Conservation (phyloP, 2,329 filamentous ascomycete species). For the Gliomastix tumulicola region DNA sequence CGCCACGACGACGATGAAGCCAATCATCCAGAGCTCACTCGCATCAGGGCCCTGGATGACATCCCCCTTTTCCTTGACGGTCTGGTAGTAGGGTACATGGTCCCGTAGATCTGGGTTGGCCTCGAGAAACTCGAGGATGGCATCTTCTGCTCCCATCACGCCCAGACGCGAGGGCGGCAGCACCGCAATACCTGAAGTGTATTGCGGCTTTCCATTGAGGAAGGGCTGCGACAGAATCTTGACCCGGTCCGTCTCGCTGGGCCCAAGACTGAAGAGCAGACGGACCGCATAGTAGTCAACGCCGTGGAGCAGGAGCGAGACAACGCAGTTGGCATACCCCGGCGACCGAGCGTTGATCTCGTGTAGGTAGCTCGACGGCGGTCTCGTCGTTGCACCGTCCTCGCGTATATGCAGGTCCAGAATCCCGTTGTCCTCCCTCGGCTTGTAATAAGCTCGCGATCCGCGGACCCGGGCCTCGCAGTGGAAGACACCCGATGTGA, state of each 20-base stretch:
- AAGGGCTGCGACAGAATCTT: conserved; percentile 13
- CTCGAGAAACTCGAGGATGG: too few relatives aligned
- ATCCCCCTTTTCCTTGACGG: too few relatives aligned
- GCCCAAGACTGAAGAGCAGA: conserved; percentile 12
- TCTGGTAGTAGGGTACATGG: too few relatives aligned
- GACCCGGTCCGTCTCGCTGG: conserved; percentile 5
- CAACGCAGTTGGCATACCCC: conserved; percentile 13
- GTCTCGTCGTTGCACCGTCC: background rate
- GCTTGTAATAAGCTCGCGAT: too few relatives aligned
- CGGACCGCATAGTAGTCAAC: conserved; percentile 20
- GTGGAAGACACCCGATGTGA: conserved; percentile 16
- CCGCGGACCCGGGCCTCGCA: too few relatives aligned
- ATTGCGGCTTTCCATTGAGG: conserved; percentile 8
- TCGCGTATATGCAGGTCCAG: conserved; percentile 7
- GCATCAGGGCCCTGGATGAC: too few relatives aligned
- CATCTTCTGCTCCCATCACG: too few relatives aligned
- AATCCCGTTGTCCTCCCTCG: too few relatives aligned
- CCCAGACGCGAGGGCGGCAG: too few relatives aligned
- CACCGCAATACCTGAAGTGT: conserved; percentile 8
- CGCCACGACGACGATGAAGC: too few relatives aligned
- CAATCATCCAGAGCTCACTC: too few relatives aligned
- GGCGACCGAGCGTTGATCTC: conserved; percentile 21
- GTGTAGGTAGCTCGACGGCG: conserved; percentile 14
- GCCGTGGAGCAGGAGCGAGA: conserved; percentile 14
- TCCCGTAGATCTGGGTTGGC: too few relatives aligned